Evolutionary conservation across 257 asterid genomes (phyloP).

Genomic region (Knoxia roxburghii): DNA sequence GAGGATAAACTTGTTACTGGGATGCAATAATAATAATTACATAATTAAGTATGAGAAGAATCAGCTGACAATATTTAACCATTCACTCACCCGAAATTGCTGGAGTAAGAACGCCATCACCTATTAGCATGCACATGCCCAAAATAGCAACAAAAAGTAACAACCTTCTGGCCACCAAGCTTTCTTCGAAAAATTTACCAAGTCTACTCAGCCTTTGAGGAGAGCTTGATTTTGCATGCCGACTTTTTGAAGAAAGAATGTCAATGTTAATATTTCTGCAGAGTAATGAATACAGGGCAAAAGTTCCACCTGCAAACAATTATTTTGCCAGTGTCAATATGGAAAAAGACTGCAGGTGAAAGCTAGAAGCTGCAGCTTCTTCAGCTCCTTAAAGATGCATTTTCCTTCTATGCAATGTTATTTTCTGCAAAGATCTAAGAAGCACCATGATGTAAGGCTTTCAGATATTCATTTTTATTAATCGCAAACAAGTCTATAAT

Average conservation of each 20-base stretch:
- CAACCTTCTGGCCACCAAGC: slow-evolving; percentile 37
- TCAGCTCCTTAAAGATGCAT: background rate
- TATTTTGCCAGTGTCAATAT: slow-evolving; percentile 6
- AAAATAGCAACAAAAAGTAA: slow-evolving; percentile 44
- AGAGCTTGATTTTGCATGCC: slow-evolving; percentile 11
- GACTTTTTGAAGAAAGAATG: slow-evolving; percentile 28
- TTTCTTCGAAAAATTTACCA: slow-evolving; percentile 37
- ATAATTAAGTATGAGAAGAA: background rate
- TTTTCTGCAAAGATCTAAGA: background rate
- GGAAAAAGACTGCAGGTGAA: background rate
- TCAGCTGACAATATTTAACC: background rate
- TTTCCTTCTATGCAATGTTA: background rate
- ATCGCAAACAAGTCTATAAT: background rate
- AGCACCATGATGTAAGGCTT: background rate
- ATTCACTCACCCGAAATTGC: slow-evolving; percentile 51
- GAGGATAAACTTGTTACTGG: background rate
- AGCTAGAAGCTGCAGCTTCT: slow-evolving; percentile 2
- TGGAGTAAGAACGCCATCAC: slow-evolving; percentile 68
- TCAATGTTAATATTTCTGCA: slow-evolving; percentile 47
- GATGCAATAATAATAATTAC: background rate
- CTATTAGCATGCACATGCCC: slow-evolving; percentile 66
- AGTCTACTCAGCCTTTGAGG: slow-evolving; percentile 25
- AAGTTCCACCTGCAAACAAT: slow-evolving; percentile 44
- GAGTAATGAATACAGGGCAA: slow-evolving; percentile 57
- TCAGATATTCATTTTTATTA: background rate